Evolutionary conservation across 2,329 filamentous ascomycete species (phyloP), one percentile per base, ranked within the genome.

Genomic region (Salinomyces thailandicus): DNA sequence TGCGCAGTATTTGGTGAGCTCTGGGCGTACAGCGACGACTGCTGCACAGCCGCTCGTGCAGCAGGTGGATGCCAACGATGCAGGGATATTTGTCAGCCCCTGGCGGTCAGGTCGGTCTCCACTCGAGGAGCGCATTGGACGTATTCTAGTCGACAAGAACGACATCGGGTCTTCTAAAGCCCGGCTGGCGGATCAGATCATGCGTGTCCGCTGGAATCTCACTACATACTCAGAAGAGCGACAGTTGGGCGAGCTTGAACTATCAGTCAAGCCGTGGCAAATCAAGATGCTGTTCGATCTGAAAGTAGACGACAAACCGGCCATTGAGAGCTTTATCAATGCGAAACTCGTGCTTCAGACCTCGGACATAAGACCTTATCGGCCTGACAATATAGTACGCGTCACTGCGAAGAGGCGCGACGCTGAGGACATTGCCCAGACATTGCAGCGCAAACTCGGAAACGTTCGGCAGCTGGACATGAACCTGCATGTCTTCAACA

Each of bases 361-460:
- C 1, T 44, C 45, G n/a, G 36, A 47, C 18, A 29, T 55, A 9
- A 37, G 43, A 12, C 37, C 41, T 1, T 47, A 48, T 31, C 43
- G 37, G 31, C 43, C 41, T 8, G 46, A 54, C 19, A 41, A 43
- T 17, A 33, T 52, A 9, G 24, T 55, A 17, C 50, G 53, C n/a
- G 49, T 57, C 36, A 54, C 51, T n/a, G 54, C 44, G 17, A 50
- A 52, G 4, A 44, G 47, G 14, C 39, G 42, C 18, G 51, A 53
- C 31, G 52, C 53, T 5, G 48, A 53, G 30, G 49, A 54, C 22
- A 42, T 52, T 26, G 51, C 48, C 8, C 38, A 38, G 11, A 42
- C 45, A 22, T 31, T 57, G 17, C 37, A 50, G 32, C 32, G 40
- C 15, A 41, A 42, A n/a, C 31, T 55, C 12, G 26, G 39, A 17